Evolutionary conservation across 257 asterid genomes (phyloP), one percentile per base, ranked within the genome.

Genomic region (Ilex asprella): DNA sequence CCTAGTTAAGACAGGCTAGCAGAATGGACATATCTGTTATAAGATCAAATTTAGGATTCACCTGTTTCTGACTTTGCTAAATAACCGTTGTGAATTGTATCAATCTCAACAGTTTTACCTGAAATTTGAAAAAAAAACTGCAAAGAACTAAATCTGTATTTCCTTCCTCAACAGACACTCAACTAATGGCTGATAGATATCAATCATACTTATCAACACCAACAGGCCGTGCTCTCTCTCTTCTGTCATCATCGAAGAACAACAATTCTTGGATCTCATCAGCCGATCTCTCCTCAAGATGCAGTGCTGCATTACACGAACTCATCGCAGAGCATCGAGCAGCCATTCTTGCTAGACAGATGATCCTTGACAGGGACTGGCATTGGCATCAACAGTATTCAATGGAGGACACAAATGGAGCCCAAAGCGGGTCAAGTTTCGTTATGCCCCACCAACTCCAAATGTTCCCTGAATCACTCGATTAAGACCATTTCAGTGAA

Each of bases 191-290:
- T 21, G 27, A 11, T 2, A 27, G n/a, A n/a, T 21, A 21, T 39
- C 63, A 68, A 13, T 64, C 65, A 10, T 62, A 67, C 66, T 57
- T 63, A 5, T 56, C 69, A 43, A 65, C 32, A 10, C 67, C 52
- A 46, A 32, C 63, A 21, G 81, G 69, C 67, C 59, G 84, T 85
- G 94, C 89, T 85, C 87, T 70, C 89, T 85, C 96, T 85, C 91
- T 79, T 88, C 88, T 88, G 94, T 87, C 94, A 79, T 77, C 84
- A 21, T 21, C 27, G 27, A 21, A 21, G 3, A 72, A 71, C 7
- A 76, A 67, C 56, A 60, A 58, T 59, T 30, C 39, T 29, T 73
- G 64, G 81, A 71, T 35, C 41, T 35, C 76, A 13, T 43, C 84
- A 10, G 44, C 75, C 7, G 81, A 80, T 60, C 82, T 82, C 16